Conservation (phyloP, 805 yeast species). For the Lipomyces yamadae region DNA sequence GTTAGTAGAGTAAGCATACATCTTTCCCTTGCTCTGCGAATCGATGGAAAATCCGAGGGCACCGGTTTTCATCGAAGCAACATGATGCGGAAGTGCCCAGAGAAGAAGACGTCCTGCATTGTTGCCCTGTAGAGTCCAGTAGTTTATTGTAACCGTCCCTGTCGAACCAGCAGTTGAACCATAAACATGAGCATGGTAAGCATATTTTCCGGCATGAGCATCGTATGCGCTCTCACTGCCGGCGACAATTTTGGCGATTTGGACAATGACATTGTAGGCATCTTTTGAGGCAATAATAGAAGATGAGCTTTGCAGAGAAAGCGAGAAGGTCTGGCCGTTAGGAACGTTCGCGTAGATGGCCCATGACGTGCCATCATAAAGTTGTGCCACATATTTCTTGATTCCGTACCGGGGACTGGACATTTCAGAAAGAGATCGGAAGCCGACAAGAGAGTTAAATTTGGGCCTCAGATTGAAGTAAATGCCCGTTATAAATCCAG, state of each 20-base stretch:
- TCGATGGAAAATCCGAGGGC: slow-evolving; percentile 46
- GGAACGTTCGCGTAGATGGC: slow-evolving; percentile 60
- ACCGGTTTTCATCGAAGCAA: slow-evolving; percentile 47
- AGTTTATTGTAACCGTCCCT: slow-evolving; percentile 26
- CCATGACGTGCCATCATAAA: slow-evolving; percentile 67
- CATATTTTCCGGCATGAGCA: slow-evolving; percentile 65
- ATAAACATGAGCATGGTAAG: slow-evolving; percentile 53
- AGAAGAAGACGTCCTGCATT: slow-evolving; percentile 53
- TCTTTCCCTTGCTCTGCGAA: slow-evolving; percentile 55
- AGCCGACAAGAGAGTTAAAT: slow-evolving; percentile 56
- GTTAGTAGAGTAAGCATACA: slow-evolving; percentile 47
- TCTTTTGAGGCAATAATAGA: slow-evolving; percentile 52
- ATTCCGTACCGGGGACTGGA: slow-evolving; percentile 50
- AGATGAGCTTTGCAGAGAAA: slow-evolving; percentile 45
- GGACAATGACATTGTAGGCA: slow-evolving; percentile 59
- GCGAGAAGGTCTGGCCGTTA: slow-evolving; percentile 41
- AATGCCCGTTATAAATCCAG: slow-evolving; percentile 61
- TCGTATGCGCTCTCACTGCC: slow-evolving; percentile 53
- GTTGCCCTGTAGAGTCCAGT: slow-evolving; percentile 44
- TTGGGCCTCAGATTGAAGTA: slow-evolving; percentile 45
- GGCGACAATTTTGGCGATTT: slow-evolving; percentile 58
- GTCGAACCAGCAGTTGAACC: slow-evolving; percentile 43
- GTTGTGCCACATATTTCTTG: slow-evolving; percentile 59
- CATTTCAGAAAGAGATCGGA: slow-evolving; percentile 54
- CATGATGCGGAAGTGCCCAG: slow-evolving; percentile 74